Base-by-base conservation (phyloP, 495 filamentous ascomycete species). In the Penicillium ochrochloron region DNA sequence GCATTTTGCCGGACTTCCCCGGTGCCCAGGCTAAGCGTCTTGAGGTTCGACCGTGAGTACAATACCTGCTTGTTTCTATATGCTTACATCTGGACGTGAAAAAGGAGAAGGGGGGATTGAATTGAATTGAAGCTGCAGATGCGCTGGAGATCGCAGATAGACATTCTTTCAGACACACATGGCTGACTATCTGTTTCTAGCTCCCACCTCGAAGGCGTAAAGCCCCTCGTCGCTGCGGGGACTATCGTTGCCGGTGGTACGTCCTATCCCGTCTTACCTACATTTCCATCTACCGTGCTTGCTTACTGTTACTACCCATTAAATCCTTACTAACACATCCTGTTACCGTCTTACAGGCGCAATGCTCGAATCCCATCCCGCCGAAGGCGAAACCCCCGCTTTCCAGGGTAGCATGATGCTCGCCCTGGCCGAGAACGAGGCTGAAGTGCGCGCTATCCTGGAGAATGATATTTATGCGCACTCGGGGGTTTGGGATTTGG, bases 401-500 rank as follows among this genome's bases (percentile, higher is more conserved):
- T 89, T 94, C 72, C 83, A 84, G 64, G 93, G 93, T 21, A 90
- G 85, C 75, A 83, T 86, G 31, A 71, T 97, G 70, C 76, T 96
- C 25, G 75, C 82, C 5, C 57, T 81, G 12, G 92, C 86, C 5
- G 82, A 85, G 56, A 86, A 78, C 17, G 88, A 85, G 70, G 92
- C 93, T 57, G 87, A 90, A 72, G 86, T 92, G 0, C 70, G 89
- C 42, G 80, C 89, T 71, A 67, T 83, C 10, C 69, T 97, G 52
- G 84, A 84, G 73, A 80, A 87, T 14, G 94, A 97, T 73, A 80
- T 92, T 8, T 97, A 97, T 70, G 77, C 80, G 19, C 77, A 70
- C 57, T 74, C 65, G n/a, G 89, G 85, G 0, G 91, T 97, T 15
- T 97, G 94, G 94, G 92, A 97, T 83, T 78, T 88, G 64, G 85